These are phyloP conservation scores for Metschnikowia arizonensis DNA, from an alignment of 805 yeast genomes.

Conservation along the genomic window DNA sequence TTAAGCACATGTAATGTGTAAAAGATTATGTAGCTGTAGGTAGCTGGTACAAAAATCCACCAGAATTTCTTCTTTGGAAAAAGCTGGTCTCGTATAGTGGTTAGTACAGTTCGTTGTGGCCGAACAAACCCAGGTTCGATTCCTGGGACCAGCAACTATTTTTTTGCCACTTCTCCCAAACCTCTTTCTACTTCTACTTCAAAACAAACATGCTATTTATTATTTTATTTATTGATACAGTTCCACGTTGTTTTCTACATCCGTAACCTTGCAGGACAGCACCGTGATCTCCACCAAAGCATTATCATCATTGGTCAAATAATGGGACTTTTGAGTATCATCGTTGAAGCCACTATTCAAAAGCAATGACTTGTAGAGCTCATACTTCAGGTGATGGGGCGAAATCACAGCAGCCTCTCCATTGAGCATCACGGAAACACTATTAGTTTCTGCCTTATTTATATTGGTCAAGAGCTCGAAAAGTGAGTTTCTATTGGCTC, in stretches of 20 bases:
- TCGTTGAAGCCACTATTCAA: constrained; percentile 66
- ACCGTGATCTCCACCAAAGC: constrained; percentile 65
- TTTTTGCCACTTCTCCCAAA: not conserved
- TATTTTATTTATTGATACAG: constrained; percentile 21
- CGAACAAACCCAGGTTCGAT: constrained; percentile 49
- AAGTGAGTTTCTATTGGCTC: constrained; percentile 24
- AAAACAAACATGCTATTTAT: too few species aligned
- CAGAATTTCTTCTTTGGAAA: too few species aligned
- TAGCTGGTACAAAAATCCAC: too few species aligned
- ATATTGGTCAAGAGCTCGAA: constrained; percentile 63
- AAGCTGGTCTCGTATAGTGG: constrained; percentile 49
- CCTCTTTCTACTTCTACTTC: too few species aligned
- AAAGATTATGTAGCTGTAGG: too few species aligned
- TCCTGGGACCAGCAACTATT: constrained; percentile 49
- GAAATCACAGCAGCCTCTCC: constrained; percentile 63
- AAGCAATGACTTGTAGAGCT: constrained; percentile 58
- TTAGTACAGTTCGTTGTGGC: constrained; percentile 49
- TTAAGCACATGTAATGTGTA: too few species aligned
- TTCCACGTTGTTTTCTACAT: constrained; percentile 58
- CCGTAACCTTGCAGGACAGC: constrained; percentile 72
- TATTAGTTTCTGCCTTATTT: constrained; percentile 70
- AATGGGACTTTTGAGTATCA: constrained; percentile 52
- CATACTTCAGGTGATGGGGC: constrained; percentile 43
- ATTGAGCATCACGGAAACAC: constrained; percentile 74
- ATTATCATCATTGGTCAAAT: constrained; percentile 46